Conservation (phyloP, 108 stramenopile genomes). For the Schizochytrium sp. region DNA sequence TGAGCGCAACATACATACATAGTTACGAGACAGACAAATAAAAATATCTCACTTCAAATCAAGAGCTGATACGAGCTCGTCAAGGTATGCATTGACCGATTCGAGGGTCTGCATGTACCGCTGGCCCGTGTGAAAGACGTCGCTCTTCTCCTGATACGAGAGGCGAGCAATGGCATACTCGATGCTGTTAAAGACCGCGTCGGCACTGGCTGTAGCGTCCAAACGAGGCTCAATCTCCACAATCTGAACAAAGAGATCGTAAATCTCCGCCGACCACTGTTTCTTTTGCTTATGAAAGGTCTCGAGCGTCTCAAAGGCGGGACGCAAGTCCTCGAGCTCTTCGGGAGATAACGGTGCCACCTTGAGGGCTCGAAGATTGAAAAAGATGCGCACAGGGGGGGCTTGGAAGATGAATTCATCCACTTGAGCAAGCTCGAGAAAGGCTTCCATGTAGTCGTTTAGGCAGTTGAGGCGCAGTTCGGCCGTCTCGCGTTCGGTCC, state of each 20-base stretch:
- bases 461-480: not conserved
- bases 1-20: not conserved
- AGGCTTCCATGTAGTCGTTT: not conserved
- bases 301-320: not conserved
- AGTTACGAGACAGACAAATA: not conserved
- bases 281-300: not conserved
- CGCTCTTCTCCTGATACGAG: not conserved
- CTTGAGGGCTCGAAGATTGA: not conserved
- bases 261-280: not conserved
- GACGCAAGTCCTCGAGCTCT: not conserved
- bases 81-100: not conserved
- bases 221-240: not conserved
- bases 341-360: not conserved
- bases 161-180: not conserved
- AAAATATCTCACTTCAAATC: not conserved
- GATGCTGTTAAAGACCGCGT: not conserved
- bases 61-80: not conserved
- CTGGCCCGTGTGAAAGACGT: not conserved
- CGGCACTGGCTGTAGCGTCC: not conserved
- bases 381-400: not conserved
- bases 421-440: not conserved
- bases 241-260: not conserved
- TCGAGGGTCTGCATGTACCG: not conserved
- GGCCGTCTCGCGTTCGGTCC: not conserved
- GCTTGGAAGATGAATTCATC: not conserved